Evolutionary conservation across 2,329 filamentous ascomycete genomes (phyloP).

Genomic region (Teratosphaeria gauchensis): DNA sequence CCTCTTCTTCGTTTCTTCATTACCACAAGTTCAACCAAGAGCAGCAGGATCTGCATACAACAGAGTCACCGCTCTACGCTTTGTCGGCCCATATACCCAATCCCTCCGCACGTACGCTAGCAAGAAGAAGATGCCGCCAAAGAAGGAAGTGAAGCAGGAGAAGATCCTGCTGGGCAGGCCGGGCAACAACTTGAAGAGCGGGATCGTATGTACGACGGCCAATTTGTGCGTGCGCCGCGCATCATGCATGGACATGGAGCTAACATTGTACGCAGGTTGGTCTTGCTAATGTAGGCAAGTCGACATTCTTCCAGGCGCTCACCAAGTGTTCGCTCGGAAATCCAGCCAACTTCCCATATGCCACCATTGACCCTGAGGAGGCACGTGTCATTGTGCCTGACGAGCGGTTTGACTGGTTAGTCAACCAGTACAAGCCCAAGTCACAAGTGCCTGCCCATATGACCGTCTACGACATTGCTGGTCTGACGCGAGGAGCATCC

Average conservation of each 20-base stretch:
- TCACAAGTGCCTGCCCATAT: constrained; percentile 93
- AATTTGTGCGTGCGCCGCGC: constrained; percentile 23
- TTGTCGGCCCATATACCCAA: background rate
- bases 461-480: constrained; percentile 97
- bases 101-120: constrained; percentile 43
- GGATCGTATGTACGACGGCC: constrained; percentile 64
- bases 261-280: constrained; percentile 62
- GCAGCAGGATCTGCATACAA: constrained; percentile 28
- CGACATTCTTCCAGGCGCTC: constrained; percentile 98
- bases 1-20: constrained; percentile 14
- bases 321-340: constrained; percentile 92
- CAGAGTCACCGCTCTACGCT: constrained; percentile 7
- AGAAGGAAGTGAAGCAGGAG: constrained; percentile 85
- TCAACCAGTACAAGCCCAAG: constrained; percentile 95
- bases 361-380: constrained; percentile 98
- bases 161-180: constrained; percentile 93
- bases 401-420: constrained; percentile 90
- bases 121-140: constrained; percentile 78
- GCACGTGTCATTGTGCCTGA: constrained; percentile 95
- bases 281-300: constrained; percentile 98
- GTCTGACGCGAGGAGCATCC: constrained; percentile 88
- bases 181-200: constrained; percentile 97
- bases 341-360: constrained; percentile 98
- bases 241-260: constrained; percentile 21
- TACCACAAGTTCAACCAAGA: constrained; percentile 13